Evolutionary conservation across 2,329 filamentous ascomycete species (phyloP), one percentile per base, ranked within the genome.

Genomic region (Sclerotinia subarctica): DNA sequence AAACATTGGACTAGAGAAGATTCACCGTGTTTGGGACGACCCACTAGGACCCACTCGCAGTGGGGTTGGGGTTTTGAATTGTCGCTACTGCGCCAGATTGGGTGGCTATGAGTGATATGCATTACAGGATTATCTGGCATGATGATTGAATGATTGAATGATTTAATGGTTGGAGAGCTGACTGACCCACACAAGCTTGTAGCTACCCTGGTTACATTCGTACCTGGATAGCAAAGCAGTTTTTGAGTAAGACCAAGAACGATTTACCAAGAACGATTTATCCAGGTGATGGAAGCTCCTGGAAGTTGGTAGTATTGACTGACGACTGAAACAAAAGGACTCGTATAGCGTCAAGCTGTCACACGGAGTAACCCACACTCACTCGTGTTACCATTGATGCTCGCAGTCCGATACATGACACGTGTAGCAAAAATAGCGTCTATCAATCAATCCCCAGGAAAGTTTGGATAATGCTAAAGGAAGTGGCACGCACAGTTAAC

Each of bases 71-170:
- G 59, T 52, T 52, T 63, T 32, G 59, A 52, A 26, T 24, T 51
- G 46, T 38, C 46, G 51, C 59, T n/a, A 62, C 44, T 38, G 59
- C 46, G 59, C 29, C 29, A 32, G 29, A 26, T 29, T 49, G 19
- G 59, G 46, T 62, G 59, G 59, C 46, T 38, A 57, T 42, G 54
- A 57, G 29, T 51, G 46, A 58, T 58, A 44, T 58, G 54, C 54
- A 58, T 44, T 32, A n/a, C 58, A 47, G 19, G 19, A 62, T 49
- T 62, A 32, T 26, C 10, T 26, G 46, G 47, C 21, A 26, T 19
- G 29, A 62, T 38, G 59, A 62, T 62, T 13, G 58, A 62, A 62
- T 38, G 59, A 62, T 62, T 13, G 58, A 62, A 51, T 62, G 19
- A 21, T 47, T 46, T 21, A 49, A 24, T 44, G 19, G 49, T 19